Conservation (phyloP, 2,329 filamentous ascomycete genomes). For the Alternaria ventricosa region DNA sequence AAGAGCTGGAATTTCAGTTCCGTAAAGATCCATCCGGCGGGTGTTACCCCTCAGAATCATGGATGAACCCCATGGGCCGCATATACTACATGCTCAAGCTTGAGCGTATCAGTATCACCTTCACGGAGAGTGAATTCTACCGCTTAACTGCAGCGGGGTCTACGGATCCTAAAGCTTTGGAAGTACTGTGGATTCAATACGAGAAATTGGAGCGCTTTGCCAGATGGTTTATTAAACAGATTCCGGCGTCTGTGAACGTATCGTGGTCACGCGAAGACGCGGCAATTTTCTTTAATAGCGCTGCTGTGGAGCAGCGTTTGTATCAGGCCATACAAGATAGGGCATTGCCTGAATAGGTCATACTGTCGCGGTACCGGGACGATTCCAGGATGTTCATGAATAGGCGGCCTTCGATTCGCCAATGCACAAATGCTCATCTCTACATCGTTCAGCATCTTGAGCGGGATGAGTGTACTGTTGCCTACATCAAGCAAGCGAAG, state of each 20-base stretch:
- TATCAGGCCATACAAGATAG: slow-evolving; percentile 8
- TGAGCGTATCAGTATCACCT: neutral
- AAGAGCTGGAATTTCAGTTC: neutral
- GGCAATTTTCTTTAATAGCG: neutral
- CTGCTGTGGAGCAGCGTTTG: slow-evolving; percentile 2
- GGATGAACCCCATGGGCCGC: neutral
- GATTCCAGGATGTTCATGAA: neutral
- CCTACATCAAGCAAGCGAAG: neutral
- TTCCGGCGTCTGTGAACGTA: slow-evolving; percentile 6
- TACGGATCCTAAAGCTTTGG: neutral
- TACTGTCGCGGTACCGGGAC: neutral
- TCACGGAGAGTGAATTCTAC: neutral
- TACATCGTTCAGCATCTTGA: neutral
- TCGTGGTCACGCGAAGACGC: neutral
- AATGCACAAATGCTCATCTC: neutral
- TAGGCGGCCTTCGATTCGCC: neutral
- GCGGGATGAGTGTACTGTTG: neutral
- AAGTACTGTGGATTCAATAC: neutral
- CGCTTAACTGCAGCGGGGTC: neutral
- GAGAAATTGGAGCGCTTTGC: neutral
- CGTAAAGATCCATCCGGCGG: neutral
- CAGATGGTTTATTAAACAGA: neutral
- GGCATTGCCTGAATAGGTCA: neutral
- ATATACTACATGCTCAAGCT: neutral
- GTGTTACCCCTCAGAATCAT: neutral